These are phyloP conservation scores for Arthrobotrys conoides DNA, from an alignment of 2,329 filamentous ascomycete species.

Conservation along the genomic window DNA sequence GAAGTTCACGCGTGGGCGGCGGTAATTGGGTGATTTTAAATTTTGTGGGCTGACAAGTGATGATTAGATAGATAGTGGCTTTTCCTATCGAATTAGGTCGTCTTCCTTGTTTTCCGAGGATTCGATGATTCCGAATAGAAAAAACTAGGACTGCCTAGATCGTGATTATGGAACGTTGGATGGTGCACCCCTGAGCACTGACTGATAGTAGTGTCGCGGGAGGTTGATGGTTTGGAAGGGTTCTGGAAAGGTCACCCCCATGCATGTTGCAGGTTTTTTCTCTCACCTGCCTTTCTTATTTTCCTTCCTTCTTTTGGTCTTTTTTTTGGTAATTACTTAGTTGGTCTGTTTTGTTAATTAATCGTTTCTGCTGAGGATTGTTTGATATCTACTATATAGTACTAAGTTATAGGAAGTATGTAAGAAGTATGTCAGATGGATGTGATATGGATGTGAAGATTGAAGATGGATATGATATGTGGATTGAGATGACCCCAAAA, in stretches of 20 bases:
- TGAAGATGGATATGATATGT: constrained; percentile 4
- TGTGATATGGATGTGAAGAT: background rate
- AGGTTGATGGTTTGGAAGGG: background rate
- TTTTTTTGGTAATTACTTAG: no score
- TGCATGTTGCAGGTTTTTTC: constrained; percentile 46
- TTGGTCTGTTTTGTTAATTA: no score
- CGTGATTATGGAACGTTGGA: no score
- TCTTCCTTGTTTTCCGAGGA: no score
- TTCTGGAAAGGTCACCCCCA: constrained; percentile 35
- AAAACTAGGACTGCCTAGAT: no score
- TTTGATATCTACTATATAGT: no score
- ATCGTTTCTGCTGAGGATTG: background rate
- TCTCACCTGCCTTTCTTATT: constrained; percentile 36
- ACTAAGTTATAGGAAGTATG: no score
- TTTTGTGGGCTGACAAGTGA: constrained; percentile 6
- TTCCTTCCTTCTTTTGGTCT: no score
- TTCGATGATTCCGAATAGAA: no score
- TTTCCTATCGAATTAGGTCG: no score
- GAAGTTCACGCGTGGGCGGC: constrained; percentile 42
- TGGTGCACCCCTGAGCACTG: no score
- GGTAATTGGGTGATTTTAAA: constrained; percentile 37
- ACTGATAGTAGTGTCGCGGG: constrained; percentile 20
- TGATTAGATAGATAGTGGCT: background rate
- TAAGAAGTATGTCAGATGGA: background rate
- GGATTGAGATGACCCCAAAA: constrained; percentile 15